Evolutionary conservation across 2,329 filamentous ascomycete species (phyloP).

Genomic region (Neoascochyta sp.): DNA sequence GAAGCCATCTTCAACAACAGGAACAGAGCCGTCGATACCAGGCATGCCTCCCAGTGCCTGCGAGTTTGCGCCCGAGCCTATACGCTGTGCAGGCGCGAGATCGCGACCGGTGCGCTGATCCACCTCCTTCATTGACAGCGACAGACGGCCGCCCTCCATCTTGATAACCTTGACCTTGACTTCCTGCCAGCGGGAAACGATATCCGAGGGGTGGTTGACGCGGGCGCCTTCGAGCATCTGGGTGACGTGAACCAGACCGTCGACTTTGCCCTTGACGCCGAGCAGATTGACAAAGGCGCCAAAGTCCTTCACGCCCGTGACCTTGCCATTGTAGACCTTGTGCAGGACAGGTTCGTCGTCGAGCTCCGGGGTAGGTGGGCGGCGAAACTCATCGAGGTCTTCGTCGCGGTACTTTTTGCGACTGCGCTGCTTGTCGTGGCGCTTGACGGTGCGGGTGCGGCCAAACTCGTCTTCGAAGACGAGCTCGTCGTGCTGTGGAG

Average conservation of each 20-base stretch:
- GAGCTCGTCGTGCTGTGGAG: conserved; percentile 49
- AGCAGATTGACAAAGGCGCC: conserved; percentile 92
- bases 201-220: conserved; percentile 86
- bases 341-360: conserved; percentile 77
- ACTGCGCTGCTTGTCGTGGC: conserved; percentile 43
- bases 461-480: conserved; percentile 61
- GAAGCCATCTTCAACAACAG: conserved; percentile 61
- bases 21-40: conserved; percentile 53
- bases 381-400: conserved; percentile 59
- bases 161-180: conserved; percentile 93
- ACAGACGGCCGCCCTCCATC: conserved; percentile 76
- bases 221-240: conserved; percentile 79
- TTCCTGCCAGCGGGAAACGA: conserved; percentile 73
- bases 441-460: conserved; percentile 40
- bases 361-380: conserved; percentile 66
- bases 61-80: conserved; percentile 75
- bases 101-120: conserved; percentile 87
- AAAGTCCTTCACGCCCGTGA: conserved; percentile 93
- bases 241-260: conserved; percentile 91
- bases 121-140: conserved; percentile 94
- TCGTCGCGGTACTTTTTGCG: conserved; percentile 34
- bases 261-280: conserved; percentile 81
- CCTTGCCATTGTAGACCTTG: conserved; percentile 86
- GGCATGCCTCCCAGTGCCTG: conserved; percentile 66
- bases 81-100: conserved; percentile 69